phyloP scores from a whole-genome alignment of 2,329 filamentous ascomycete genomes.

The Claviceps humidiphila region DNA sequence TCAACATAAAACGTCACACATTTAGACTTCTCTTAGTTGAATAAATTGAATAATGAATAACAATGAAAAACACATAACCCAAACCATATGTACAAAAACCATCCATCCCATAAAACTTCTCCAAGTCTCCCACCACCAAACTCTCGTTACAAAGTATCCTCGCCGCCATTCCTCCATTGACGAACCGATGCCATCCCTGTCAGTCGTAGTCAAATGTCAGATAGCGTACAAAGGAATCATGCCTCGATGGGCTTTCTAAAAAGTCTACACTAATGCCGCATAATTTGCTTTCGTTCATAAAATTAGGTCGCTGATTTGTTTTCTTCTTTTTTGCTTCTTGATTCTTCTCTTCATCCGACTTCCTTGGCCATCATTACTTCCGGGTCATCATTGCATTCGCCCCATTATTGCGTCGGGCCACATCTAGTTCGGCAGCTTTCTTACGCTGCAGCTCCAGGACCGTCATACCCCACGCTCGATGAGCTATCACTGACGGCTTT shows the following conservation, averaged over 20 bases:
- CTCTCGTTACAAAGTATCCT: neutral
- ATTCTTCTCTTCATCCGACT: neutral
- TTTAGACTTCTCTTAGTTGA: no score
- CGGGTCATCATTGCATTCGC: neutral
- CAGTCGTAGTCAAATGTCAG: slow-evolving; percentile 5
- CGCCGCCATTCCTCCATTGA: slow-evolving; percentile 2
- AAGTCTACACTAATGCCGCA: slow-evolving; percentile 1
- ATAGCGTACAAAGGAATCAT: neutral
- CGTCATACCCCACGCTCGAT: slow-evolving; percentile 27
- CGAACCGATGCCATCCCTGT: slow-evolving; percentile 8
- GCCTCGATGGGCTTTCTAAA: neutral
- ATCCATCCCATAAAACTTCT: neutral
- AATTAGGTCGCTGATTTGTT: neutral
- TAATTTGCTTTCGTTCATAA: neutral
- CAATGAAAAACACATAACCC: no score
- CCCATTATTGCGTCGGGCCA: neutral
- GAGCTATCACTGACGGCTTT: slow-evolving; percentile 25
- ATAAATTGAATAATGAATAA: no score
- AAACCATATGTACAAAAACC: no score
- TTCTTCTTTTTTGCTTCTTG: neutral
- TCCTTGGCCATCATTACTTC: neutral
- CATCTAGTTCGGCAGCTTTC: slow-evolving; percentile 7
- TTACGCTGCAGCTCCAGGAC: slow-evolving; percentile 28
- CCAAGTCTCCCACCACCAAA: neutral
- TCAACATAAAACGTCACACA: no score